Evolutionary conservation across 2,329 filamentous ascomycete species (phyloP).

Genomic region (Ceratocystis cubensis): DNA sequence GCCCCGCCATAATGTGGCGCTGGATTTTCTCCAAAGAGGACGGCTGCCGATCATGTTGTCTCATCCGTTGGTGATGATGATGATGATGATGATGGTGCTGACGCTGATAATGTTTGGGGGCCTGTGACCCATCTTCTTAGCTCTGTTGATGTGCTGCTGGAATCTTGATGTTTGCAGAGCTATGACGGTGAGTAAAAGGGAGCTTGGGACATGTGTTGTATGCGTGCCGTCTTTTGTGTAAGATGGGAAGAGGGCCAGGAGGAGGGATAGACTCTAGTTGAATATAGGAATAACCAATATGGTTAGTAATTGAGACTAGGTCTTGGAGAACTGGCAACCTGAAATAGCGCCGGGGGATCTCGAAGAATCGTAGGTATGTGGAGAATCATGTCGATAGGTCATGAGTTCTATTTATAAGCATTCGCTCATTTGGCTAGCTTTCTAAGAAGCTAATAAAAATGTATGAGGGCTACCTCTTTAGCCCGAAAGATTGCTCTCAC

Average conservation of each 20-base stretch:
- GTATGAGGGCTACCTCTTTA: too few species aligned
- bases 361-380: too few species aligned
- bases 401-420: too few species aligned
- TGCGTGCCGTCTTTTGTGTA: background rate
- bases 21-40: background rate
- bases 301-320: too few species aligned
- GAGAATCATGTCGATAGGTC: too few species aligned
- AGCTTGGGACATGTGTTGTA: background rate
- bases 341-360: too few species aligned
- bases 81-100: background rate
- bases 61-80: background rate
- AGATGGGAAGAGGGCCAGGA: background rate
- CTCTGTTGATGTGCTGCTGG: background rate
- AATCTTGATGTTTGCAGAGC: background rate
- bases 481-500: too few species aligned
- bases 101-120: background rate
- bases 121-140: background rate
- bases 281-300: background rate
- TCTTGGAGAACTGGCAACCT: too few species aligned
- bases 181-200: background rate
- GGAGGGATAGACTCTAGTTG: background rate
- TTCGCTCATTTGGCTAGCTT: too few species aligned
- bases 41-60: background rate
- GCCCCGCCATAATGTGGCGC: background rate
- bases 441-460: too few species aligned